Base-by-base conservation (phyloP, 208 protist species). In the Jaenimonas drosophilae region DNA sequence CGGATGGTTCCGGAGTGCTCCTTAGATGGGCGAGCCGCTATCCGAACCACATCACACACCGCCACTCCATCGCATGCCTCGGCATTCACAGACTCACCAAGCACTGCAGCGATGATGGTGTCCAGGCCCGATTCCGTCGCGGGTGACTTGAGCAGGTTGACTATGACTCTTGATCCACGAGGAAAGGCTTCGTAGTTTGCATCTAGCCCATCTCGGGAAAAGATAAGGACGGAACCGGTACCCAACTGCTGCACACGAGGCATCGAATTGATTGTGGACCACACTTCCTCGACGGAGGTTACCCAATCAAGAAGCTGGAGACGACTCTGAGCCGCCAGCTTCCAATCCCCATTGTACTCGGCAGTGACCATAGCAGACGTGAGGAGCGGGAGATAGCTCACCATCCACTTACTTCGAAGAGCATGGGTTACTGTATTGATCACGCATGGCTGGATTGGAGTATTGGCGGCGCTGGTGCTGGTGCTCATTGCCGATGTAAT, bases 191-290 rank as follows among this genome's bases (percentile, higher is more conserved):
- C 85, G 62, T 79, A 94, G 60, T 68, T 87, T 21, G 85, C 66
- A 49, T 88, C 75, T 62, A 87, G 83, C 50, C 85, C 76, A 31
- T 90, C 71, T 32, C 85, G 74, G 0, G 85, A 59, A 42, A 94
- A 82, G 31, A 94, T 83, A 59, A 84, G 76, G 16, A 70, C 87
- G 60, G 70, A 83, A 28, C 85, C 81, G 28, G 73, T 71, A 36
- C 65, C 76, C 34, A 94, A 63, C 44, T 86, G 70, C 28, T 90
- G 78, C 3, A 94, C 59, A 37, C 77, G 79, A 0, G 85, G 85
- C 4, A 94, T 65, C 20, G 85, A 94, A 48, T 94, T 94, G 20
- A 94, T 68, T 6, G 81, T 90, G 5, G 85, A 94, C 81, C 85
- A 94, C 19, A 90, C 54, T 66, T 94, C 85, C 54, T 94, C 80